These are phyloP conservation scores for Phlebiopsis flavidoalba DNA, from an alignment of 768 basidiomycete genomes.

Conservation along the genomic window DNA sequence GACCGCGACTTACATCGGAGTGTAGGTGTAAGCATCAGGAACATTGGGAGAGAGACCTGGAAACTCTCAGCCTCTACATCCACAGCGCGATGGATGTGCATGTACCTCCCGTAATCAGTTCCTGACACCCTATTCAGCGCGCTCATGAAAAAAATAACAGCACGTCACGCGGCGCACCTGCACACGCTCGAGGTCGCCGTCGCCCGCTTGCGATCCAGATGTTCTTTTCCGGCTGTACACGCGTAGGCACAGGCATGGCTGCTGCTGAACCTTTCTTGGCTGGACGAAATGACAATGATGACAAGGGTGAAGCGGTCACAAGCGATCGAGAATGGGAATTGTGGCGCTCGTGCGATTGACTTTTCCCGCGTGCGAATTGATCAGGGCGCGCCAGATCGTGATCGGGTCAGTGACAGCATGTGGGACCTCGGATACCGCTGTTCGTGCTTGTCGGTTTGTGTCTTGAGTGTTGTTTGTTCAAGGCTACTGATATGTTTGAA, in stretches of 20 bases:
- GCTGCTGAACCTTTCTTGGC: background rate
- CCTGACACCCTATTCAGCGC: constrained; percentile 28
- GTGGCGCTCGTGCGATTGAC: background rate
- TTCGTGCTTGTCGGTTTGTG: background rate
- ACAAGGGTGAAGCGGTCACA: background rate
- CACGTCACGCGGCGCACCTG: constrained; percentile 41
- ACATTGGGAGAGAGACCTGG: constrained; percentile 60
- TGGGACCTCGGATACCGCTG: background rate
- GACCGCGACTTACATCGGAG: constrained; percentile 58
- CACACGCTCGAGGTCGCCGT: constrained; percentile 80
- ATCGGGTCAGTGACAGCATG: background rate
- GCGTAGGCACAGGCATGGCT: constrained; percentile 29
- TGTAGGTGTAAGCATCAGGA: constrained; percentile 72
- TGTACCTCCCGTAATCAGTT: constrained; percentile 28
- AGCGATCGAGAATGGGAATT: constrained; percentile 1
- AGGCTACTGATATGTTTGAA: no score
- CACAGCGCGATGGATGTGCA: background rate
- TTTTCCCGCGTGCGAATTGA: background rate
- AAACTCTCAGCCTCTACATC: background rate
- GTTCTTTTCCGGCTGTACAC: constrained; percentile 43
- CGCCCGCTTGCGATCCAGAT: constrained; percentile 93
- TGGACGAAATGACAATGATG: background rate
- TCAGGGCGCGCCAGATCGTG: background rate
- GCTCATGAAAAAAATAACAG: background rate
- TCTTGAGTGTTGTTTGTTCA: no score